Evolutionary conservation across 2,329 filamentous ascomycete genomes (phyloP).

Genomic region (Clonostachys rosea): DNA sequence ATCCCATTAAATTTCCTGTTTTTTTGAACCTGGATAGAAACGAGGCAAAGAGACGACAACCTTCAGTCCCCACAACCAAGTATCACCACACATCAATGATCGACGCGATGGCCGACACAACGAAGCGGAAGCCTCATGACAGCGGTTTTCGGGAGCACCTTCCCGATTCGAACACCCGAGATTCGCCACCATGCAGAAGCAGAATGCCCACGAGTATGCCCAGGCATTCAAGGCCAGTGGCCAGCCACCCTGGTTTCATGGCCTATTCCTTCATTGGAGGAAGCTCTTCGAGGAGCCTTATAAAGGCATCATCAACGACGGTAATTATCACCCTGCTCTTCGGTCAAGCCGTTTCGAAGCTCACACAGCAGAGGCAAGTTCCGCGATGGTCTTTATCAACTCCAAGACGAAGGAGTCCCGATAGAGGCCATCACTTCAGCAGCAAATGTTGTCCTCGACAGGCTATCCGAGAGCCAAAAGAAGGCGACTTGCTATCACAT

Average conservation of each 20-base stretch:
- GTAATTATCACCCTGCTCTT: constrained; percentile 23
- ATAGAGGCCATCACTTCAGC: constrained; percentile 51
- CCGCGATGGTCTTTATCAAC: constrained; percentile 46
- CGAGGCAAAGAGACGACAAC: too few relatives aligned
- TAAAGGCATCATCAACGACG: constrained; percentile 66
- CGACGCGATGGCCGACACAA: too few relatives aligned
- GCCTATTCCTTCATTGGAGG: constrained; percentile 54
- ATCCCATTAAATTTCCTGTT: too few relatives aligned
- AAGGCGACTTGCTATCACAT: constrained; percentile 52
- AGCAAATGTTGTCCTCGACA: constrained; percentile 36
- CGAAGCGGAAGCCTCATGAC: neutral
- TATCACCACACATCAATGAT: too few relatives aligned
- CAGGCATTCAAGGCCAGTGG: constrained; percentile 52
- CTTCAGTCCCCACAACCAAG: too few relatives aligned
- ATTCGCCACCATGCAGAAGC: constrained; percentile 58
- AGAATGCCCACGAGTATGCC: constrained; percentile 60
- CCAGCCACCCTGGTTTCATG: constrained; percentile 65
- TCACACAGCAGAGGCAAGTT: constrained; percentile 34
- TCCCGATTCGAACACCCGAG: constrained; percentile 55
- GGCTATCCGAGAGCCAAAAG: constrained; percentile 42
- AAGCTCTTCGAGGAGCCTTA: constrained; percentile 61
- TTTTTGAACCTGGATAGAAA: too few relatives aligned
- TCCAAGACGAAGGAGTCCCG: constrained; percentile 60
- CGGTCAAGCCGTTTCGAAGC: too few relatives aligned
- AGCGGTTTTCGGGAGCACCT: constrained; percentile 50